Conservation (phyloP, 192 early-diverging fungal species). For the Gamsiella multidivaricata region DNA sequence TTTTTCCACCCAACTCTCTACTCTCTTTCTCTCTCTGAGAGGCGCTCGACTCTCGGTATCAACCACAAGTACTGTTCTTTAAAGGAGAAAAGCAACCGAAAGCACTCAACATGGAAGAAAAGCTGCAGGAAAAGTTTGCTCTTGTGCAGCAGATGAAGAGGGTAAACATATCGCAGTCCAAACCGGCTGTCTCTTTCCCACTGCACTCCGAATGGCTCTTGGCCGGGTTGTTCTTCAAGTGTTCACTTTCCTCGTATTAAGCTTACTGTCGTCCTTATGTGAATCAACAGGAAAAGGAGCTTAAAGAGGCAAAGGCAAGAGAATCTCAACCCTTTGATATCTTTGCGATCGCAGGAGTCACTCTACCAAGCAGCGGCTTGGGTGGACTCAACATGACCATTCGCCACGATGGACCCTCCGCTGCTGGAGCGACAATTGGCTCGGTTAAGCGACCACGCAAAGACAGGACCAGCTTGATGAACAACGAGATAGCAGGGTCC, state of each 20-base stretch:
- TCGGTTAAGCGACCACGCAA: conserved; percentile 47
- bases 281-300: conserved; percentile 45
- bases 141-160: conserved; percentile 52
- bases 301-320: conserved; percentile 40
- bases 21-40: not conserved
- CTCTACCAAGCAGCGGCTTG: conserved; percentile 11
- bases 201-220: not conserved
- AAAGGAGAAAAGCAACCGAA: not conserved
- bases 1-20: not conserved
- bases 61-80: not conserved
- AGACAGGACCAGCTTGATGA: conserved; percentile 1
- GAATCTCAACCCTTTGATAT: conserved; percentile 50
- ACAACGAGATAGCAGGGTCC: not conserved
- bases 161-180: conserved; percentile 18
- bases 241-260: no score
- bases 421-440: conserved; percentile 15
- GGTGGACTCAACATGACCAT: conserved; percentile 45
- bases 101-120: conserved; percentile 27
- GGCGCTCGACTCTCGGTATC: not conserved
- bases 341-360: conserved; percentile 45
- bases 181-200: not conserved
- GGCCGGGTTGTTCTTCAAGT: no score
- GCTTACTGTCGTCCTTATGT: no score
- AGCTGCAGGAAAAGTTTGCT: conserved; percentile 49
- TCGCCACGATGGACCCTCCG: conserved; percentile 30